phyloP scores from a whole-genome alignment of 1,284 basidiomycete species.

The Rhodotorula sp. region DNA sequence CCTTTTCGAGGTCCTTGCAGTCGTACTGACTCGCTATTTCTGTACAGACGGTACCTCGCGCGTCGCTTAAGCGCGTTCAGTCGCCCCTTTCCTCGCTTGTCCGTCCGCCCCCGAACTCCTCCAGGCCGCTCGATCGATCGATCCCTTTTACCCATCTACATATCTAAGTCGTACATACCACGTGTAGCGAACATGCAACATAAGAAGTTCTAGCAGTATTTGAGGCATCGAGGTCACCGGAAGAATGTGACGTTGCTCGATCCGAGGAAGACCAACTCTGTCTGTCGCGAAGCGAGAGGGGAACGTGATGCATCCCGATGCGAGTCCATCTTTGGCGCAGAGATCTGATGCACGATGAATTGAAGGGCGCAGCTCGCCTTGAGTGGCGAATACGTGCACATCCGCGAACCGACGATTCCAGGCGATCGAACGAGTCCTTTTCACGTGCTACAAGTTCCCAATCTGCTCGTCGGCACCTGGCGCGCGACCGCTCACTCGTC shows the following conservation, averaged over 20 bases:
- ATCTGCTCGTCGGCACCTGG: no score
- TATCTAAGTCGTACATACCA: constrained; percentile 1
- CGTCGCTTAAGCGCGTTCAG: neutral
- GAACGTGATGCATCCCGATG: no score
- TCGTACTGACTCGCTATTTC: fast-evolving
- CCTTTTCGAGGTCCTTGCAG: fast-evolving
- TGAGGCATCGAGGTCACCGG: neutral
- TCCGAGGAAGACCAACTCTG: no score
- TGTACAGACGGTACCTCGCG: constrained; percentile 1
- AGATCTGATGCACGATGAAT: no score
- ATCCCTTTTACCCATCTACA: neutral
- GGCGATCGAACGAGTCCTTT: no score
- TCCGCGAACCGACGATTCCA: no score
- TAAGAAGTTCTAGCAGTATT: neutral
- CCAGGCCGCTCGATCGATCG: neutral
- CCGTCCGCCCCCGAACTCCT: no score
- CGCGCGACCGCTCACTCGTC: neutral
- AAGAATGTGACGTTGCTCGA: neutral
- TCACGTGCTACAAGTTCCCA: no score
- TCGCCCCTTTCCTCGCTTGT: neutral
- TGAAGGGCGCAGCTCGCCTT: no score
- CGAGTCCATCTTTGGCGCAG: no score
- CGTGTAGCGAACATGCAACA: neutral
- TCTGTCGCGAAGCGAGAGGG: no score
- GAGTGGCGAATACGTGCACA: no score